These are phyloP conservation scores for Stenogyne calaminthoides DNA, from an alignment of 305 asterid species.

Conservation along the genomic window DNA sequence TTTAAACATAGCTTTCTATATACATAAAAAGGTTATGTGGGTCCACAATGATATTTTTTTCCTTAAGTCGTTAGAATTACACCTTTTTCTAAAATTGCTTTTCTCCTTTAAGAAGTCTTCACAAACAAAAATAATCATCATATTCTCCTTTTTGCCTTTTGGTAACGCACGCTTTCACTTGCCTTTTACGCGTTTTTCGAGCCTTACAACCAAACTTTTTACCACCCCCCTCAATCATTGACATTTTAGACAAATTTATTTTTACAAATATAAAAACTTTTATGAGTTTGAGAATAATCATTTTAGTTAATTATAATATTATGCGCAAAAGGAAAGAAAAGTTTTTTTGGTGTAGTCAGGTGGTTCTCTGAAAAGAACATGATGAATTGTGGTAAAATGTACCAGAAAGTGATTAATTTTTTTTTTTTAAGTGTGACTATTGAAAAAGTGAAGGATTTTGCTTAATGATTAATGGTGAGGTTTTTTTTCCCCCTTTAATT, in stretches of 20 bases:
- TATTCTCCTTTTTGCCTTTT: slow-evolving; percentile 50
- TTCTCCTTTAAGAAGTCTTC: slow-evolving; percentile 36
- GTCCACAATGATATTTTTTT: background rate
- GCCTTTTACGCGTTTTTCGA: slow-evolving; percentile 74
- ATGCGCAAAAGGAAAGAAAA: slow-evolving; percentile 1
- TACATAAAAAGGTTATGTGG: slow-evolving; percentile 31
- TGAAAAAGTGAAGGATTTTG: too few species aligned
- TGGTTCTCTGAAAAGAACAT: slow-evolving; percentile 31
- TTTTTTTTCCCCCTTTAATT: too few species aligned
- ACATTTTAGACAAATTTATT: slow-evolving; percentile 9
- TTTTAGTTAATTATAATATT: background rate
- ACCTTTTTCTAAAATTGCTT: slow-evolving; percentile 24
- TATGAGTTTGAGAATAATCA: slow-evolving; percentile 11
- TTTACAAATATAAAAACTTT: background rate
- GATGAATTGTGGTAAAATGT: too few species aligned
- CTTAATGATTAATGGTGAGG: too few species aligned
- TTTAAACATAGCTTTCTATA: slow-evolving; percentile 24
- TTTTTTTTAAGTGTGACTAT: too few species aligned
- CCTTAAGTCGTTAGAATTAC: slow-evolving; percentile 29
- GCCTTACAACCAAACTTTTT: slow-evolving; percentile 38
- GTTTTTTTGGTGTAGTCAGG: slow-evolving; percentile 26
- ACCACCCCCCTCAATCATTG: slow-evolving; percentile 11
- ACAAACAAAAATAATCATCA: slow-evolving; percentile 58
- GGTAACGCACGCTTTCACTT: slow-evolving; percentile 85
- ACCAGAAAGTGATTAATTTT: too few species aligned